Conservation (phyloP, 768 basidiomycete species). For the Phlebiopsis flavidoalba region DNA sequence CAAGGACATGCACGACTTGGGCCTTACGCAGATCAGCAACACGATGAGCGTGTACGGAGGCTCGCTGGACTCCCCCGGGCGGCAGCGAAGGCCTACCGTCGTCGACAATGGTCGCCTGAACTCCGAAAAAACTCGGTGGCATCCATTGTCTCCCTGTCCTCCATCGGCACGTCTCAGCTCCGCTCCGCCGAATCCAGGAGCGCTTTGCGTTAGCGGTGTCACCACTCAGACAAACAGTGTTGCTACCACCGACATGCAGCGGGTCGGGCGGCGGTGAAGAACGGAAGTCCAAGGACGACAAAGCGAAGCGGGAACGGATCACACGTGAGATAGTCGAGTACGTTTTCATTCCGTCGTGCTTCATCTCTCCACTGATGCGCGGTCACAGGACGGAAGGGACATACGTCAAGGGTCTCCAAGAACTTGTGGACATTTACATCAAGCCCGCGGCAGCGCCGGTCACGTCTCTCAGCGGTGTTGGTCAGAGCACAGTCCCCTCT, state of each 20-base stretch:
- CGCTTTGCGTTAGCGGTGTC: constrained; percentile 53
- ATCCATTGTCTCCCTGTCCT: constrained; percentile 38
- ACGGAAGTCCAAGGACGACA: constrained; percentile 90
- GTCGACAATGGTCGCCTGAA: constrained; percentile 53
- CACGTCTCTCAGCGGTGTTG: constrained; percentile 63
- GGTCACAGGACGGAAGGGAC: constrained; percentile 80
- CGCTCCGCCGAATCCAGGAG: constrained; percentile 61
- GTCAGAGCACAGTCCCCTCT: constrained; percentile 76
- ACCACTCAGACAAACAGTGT: constrained; percentile 68
- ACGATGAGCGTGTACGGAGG: constrained; percentile 56
- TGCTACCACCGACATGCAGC: constrained; percentile 66
- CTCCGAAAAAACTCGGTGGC: constrained; percentile 38
- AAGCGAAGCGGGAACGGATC: constrained; percentile 74
- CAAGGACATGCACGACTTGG: constrained; percentile 91
- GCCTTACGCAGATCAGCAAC: constrained; percentile 53
- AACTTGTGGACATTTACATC: constrained; percentile 94
- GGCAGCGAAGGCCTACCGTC: constrained; percentile 65
- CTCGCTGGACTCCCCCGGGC: constrained; percentile 38
- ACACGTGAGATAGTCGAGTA: constrained; percentile 90
- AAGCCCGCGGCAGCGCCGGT: constrained; percentile 72
- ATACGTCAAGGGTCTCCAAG: constrained; percentile 91
- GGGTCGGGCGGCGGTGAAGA: constrained; percentile 60
- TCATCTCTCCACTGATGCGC: too few relatives aligned
- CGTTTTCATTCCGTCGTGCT: constrained; percentile 20
- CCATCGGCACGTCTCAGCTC: constrained; percentile 42